Base-by-base conservation (phyloP, 2,329 filamentous ascomycete genomes). In the Fusarium falciforme region DNA sequence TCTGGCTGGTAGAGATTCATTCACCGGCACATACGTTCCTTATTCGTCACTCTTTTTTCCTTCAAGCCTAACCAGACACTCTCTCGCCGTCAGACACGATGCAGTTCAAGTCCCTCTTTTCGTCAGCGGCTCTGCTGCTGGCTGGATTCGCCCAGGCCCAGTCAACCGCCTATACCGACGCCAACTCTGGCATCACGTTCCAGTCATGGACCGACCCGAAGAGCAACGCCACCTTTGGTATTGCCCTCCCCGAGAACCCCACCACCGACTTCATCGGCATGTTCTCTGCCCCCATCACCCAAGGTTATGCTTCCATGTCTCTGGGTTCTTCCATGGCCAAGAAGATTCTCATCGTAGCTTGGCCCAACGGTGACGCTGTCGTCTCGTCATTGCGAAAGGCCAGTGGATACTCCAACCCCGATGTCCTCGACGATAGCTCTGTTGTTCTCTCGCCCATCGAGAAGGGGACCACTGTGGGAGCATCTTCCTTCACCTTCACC, bases 371-470 rank as follows among this genome's bases (percentile, higher is more conserved):
- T 22, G 83, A 84, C 17, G 79, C 88, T 38, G 83, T 92, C 59
- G 81, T 89, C 31, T 91, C 90, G 0, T 88, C 88, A 1, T 88
- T 92, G 80, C 85, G 87, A 62, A 90, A 87, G 75, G 85, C 88
- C 5, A 85, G 84, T 5, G 90, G 89, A 57, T 93, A 93, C 77
- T 84, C 85, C 29, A 83, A 85, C 68, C 92, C 92, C 0, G 84
- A 85, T 0, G 76, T 87, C 38, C 93, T 93, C 80, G 85, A 85
- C 1, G 92, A 92, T 64, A 85, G 89, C 71, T 90, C 91, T 1
- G 64, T 78, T 36, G 57, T 68, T 1, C 36, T 77, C 10, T 89
- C 85, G 36, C 79, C 93, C 27, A 91, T 89, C 0, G 87, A 90
- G 72, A 88, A 93, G 70, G 89, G 87, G 16, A 87, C 88, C 16